Evolutionary conservation across 768 basidiomycete genomes (phyloP).

Genomic region (Psilocybe subaeruginosa): DNA sequence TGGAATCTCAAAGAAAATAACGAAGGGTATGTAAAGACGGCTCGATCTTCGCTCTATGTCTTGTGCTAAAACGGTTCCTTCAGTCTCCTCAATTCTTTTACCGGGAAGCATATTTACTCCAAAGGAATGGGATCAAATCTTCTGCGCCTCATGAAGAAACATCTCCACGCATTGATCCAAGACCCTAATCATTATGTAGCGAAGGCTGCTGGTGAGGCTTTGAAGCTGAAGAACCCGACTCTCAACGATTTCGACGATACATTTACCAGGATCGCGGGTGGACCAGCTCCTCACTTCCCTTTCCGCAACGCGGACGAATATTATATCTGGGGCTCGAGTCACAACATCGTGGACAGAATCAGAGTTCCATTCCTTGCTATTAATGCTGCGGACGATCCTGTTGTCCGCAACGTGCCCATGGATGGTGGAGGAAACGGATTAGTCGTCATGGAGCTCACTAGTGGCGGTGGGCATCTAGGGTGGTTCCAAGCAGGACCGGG

Average conservation of each 20-base stretch:
- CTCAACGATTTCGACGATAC: constrained; percentile 61
- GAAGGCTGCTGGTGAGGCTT: constrained; percentile 46
- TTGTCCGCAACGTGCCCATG: constrained; percentile 66
- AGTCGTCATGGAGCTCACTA: constrained; percentile 64
- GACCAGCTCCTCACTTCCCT: constrained; percentile 59
- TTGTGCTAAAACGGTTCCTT: constrained; percentile 9
- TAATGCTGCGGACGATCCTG: constrained; percentile 78
- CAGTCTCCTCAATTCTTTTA: constrained; percentile 59
- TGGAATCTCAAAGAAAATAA: constrained; percentile 58
- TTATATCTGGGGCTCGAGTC: constrained; percentile 59
- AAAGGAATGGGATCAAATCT: constrained; percentile 81
- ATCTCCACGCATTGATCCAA: constrained; percentile 47
- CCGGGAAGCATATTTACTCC: constrained; percentile 71
- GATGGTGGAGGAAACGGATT: constrained; percentile 54
- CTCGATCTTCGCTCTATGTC: background rate
- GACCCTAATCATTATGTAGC: constrained; percentile 56
- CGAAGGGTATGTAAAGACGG: constrained; percentile 39
- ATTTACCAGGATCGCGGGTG: constrained; percentile 71
- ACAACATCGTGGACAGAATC: constrained; percentile 59
- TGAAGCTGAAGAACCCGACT: constrained; percentile 54
- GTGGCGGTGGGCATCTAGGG: constrained; percentile 76
- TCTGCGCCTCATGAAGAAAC: constrained; percentile 54
- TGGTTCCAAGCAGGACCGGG: constrained; percentile 68
- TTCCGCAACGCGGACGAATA: constrained; percentile 49
- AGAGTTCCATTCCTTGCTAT: constrained; percentile 76